Base-by-base conservation (phyloP, 106 monocot species). In the Allium cepa region DNA sequence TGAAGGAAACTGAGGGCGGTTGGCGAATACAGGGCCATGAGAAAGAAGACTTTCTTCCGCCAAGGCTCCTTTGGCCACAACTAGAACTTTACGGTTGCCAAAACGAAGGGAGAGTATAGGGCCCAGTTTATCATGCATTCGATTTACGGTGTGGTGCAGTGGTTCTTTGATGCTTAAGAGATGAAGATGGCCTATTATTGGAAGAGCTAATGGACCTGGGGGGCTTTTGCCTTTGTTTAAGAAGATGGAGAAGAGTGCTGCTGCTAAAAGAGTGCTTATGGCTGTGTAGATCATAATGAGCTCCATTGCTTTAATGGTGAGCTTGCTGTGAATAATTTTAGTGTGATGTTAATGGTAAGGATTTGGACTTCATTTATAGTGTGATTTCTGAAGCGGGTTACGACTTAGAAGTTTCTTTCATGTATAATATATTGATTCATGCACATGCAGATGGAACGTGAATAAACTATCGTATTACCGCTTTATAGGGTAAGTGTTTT, bases 1-100 rank as follows among this genome's bases (percentile, higher is more conserved):
- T n/a, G 79, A 53, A 47, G 61, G 70, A 36, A 84, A 22, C 3
- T 17, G 55, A 10, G 81, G 81, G 3, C 84, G 84, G 76, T 84
- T 81, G 63, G 84, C 84, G 76, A 88, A 88, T 50, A 26, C 14
- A 71, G 72, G 4, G 69, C 86, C 90, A 47, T 86, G 71, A 36
- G 36, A 36, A 10, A 59, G 58, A 69, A 85, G 76, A 75, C 82
- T 85, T 46, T 83, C 80, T 8, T 76, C 67, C 47, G 80, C 90
- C n/a, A 59, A 56, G 26, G 79, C 12, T 17, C 63, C 11, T 15
- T 83, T 81, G 53, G 86, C 68, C 46, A 90, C 71, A 56, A 77
- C 73, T 68, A 90, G 83, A 59, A 77, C 83, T 11, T 53, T 59
- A 45, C 86, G 86, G 52, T 74, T 73, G 9, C 90, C 90, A 52